Evolutionary conservation across 352 stramenopile species (phyloP).

Genomic region (Lagenidium giganteum): DNA sequence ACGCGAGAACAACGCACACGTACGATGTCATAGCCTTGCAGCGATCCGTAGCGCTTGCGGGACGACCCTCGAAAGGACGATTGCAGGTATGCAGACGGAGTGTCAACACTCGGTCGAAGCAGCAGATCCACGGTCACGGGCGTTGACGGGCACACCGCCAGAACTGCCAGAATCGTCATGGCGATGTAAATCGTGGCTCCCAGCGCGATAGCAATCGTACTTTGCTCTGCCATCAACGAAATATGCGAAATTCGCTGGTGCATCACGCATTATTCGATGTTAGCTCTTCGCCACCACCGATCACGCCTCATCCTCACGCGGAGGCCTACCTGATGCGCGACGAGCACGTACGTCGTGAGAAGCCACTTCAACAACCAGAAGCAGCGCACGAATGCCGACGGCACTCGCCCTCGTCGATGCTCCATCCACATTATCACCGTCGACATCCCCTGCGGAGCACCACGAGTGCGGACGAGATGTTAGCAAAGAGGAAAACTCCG

Average conservation of each 20-base stretch:
- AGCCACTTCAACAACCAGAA: slow-evolving; percentile 67
- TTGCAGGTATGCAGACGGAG: slow-evolving; percentile 55
- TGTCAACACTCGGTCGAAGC: slow-evolving; percentile 35
- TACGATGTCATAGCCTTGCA: slow-evolving; percentile 35
- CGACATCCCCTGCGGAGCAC: slow-evolving; percentile 29
- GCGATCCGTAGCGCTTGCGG: slow-evolving; percentile 50
- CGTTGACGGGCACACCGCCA: slow-evolving; percentile 42
- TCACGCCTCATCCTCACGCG: too few relatives aligned
- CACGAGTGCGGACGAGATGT: background rate
- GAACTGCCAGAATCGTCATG: slow-evolving; percentile 36
- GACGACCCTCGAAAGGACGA: slow-evolving; percentile 32
- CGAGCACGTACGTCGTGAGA: slow-evolving; percentile 32
- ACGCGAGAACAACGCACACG: background rate
- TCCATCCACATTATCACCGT: slow-evolving; percentile 70
- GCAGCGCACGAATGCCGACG: slow-evolving; percentile 43
- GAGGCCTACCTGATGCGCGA: slow-evolving; percentile 24
- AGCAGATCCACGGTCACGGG: slow-evolving; percentile 48
- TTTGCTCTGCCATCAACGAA: too few relatives aligned
- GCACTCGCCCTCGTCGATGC: slow-evolving; percentile 53
- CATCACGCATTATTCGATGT: too few relatives aligned
- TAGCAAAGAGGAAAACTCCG: background rate
- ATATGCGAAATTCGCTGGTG: too few relatives aligned
- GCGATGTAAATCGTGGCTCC: slow-evolving; percentile 33
- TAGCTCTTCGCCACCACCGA: too few relatives aligned
- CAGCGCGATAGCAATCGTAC: slow-evolving; percentile 18